phyloP scores from a whole-genome alignment of 768 basidiomycete genomes.

The Lentinula edodes region DNA sequence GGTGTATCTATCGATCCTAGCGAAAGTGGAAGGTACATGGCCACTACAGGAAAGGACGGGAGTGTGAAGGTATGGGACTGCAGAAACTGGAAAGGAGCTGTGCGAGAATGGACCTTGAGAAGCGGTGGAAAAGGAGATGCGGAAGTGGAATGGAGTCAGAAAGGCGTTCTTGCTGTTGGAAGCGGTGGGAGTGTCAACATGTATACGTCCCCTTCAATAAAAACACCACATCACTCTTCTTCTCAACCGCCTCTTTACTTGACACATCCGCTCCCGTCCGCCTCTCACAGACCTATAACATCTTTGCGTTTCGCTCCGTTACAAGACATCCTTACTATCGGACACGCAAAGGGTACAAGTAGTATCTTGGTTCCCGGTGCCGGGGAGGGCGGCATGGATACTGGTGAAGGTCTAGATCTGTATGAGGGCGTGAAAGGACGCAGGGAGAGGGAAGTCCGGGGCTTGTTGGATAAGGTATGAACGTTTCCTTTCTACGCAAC shows the following conservation, averaged over 20 bases:
- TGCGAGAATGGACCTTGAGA: conserved; percentile 58
- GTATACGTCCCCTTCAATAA: conserved; percentile 66
- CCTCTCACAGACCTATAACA: conserved; percentile 56
- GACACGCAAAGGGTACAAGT: conserved; percentile 74
- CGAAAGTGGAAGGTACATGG: conserved; percentile 84
- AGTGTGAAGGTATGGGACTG: conserved; percentile 96
- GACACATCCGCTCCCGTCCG: conserved; percentile 70
- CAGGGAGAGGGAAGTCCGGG: conserved; percentile 87
- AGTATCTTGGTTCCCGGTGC: conserved; percentile 86
- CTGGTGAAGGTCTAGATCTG: conserved; percentile 80
- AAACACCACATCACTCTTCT: conserved; percentile 42
- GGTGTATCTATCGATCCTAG: conserved; percentile 82
- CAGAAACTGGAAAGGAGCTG: conserved; percentile 87
- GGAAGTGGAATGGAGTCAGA: conserved; percentile 80
- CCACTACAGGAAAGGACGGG: conserved; percentile 83
- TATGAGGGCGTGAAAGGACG: conserved; percentile 81
- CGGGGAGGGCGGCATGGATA: conserved; percentile 95
- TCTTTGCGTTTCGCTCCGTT: conserved; percentile 84
- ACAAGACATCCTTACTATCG: conserved; percentile 78
- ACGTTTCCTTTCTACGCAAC: background rate
- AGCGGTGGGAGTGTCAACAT: conserved; percentile 84
- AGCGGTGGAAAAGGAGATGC: conserved; percentile 58
- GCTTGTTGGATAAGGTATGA: conserved; percentile 80
- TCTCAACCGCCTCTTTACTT: conserved; percentile 78
- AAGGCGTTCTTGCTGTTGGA: conserved; percentile 76